Percentiles rank a stretch among this genome's conserved stretches.
phyloP scores from a whole-genome alignment of 2,329 filamentous ascomycete genomes.

The Fusarium virguliforme region DNA sequence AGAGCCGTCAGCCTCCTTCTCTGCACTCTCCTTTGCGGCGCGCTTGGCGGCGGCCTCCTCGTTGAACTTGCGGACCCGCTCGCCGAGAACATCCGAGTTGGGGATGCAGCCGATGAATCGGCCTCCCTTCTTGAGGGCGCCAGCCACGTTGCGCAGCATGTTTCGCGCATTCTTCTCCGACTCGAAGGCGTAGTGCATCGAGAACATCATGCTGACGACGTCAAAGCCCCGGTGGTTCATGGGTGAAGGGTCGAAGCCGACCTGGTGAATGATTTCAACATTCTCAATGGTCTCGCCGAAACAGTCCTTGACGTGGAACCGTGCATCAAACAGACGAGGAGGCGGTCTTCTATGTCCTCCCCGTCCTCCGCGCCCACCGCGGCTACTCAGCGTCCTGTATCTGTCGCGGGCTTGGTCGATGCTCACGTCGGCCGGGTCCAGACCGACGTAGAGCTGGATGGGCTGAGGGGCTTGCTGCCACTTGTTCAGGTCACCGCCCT shows the following conservation, averaged over 20 bases:
- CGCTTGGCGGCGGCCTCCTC: slow-evolving; percentile 62
- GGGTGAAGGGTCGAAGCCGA: slow-evolving; percentile 87
- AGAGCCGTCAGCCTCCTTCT: slow-evolving; percentile 37
- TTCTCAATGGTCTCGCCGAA: slow-evolving; percentile 88
- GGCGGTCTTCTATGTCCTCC: slow-evolving; percentile 65
- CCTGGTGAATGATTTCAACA: slow-evolving; percentile 84
- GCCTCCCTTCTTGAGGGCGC: slow-evolving; percentile 92
- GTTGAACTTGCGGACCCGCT: slow-evolving; percentile 84
- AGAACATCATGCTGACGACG: slow-evolving; percentile 99
- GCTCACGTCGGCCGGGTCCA: slow-evolving; percentile 93
- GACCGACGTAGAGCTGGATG: slow-evolving; percentile 93
- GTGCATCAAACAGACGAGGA: slow-evolving; percentile 81
- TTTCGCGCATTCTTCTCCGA: slow-evolving; percentile 88
- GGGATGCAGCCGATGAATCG: slow-evolving; percentile 96
- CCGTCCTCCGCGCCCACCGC: slow-evolving; percentile 70
- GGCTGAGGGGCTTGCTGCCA: slow-evolving; percentile 95
- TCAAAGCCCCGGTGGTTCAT: slow-evolving; percentile 88
- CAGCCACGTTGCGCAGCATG: slow-evolving; percentile 95
- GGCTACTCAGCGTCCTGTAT: slow-evolving; percentile 80
- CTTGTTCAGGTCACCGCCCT: slow-evolving; percentile 94
- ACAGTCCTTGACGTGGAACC: slow-evolving; percentile 93
- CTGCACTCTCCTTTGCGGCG: slow-evolving; percentile 45
- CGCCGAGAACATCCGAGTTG: slow-evolving; percentile 92
- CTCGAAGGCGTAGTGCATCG: slow-evolving; percentile 99
- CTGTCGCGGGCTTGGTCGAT: slow-evolving; percentile 92